Conservation (phyloP, 2,329 filamentous ascomycete genomes). For the Cytospora schulzeri region DNA sequence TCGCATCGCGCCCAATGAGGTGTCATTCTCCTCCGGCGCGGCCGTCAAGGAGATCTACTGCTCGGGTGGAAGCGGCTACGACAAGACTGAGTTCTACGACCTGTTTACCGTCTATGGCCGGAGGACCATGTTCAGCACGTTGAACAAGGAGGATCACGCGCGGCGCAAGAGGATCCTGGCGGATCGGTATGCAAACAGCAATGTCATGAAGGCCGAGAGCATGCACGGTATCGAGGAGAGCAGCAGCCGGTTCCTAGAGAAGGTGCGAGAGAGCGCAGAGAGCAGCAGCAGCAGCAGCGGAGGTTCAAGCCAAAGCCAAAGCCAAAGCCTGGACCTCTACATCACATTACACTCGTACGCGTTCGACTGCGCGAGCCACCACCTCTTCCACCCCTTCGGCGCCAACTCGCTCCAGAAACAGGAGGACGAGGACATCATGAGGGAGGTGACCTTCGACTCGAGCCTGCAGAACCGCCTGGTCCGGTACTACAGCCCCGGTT, state of each 20-base stretch:
- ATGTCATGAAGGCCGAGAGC: constrained; percentile 59
- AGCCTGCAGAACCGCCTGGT: constrained; percentile 67
- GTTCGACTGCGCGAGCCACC: constrained; percentile 69
- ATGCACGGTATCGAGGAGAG: constrained; percentile 60
- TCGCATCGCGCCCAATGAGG: constrained; percentile 59
- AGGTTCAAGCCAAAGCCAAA: too few relatives aligned
- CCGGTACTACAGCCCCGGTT: constrained; percentile 56
- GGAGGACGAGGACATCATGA: constrained; percentile 67
- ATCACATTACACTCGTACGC: constrained; percentile 68
- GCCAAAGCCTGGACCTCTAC: constrained; percentile 65
- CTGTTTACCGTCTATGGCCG: constrained; percentile 60
- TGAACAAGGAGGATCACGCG: constrained; percentile 63
- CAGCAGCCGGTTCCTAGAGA: constrained; percentile 56
- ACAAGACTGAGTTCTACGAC: constrained; percentile 67
- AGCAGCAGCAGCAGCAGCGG: constrained; percentile 39
- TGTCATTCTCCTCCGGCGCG: constrained; percentile 57
- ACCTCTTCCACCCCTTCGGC: constrained; percentile 69
- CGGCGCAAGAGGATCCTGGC: constrained; percentile 65
- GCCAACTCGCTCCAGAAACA: constrained; percentile 58
- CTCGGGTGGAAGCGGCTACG: constrained; percentile 62
- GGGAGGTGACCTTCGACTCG: constrained; percentile 67
- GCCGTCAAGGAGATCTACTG: constrained; percentile 66
- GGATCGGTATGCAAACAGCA: constrained; percentile 69
- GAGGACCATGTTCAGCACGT: constrained; percentile 62
- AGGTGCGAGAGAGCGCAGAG: constrained; percentile 47